phyloP scores from a whole-genome alignment of 1,139 yeast species.

The Geotrichum phurueaensis region DNA sequence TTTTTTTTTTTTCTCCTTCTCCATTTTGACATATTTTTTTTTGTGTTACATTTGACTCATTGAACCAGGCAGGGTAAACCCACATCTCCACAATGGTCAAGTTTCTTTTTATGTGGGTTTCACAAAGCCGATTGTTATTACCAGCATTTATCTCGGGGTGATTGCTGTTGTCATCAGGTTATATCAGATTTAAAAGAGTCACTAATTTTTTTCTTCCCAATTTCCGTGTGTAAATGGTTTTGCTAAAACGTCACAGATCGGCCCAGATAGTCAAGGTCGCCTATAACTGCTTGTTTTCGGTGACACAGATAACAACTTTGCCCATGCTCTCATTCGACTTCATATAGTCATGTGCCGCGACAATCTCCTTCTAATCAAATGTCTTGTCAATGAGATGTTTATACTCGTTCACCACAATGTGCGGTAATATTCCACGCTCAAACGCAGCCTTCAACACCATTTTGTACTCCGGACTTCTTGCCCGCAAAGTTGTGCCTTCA shows the following conservation, averaged over 20 bases:
- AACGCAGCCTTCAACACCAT: conserved; percentile 26
- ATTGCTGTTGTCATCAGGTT: no score
- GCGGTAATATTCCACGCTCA: conserved; percentile 27
- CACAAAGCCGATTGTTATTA: neutral
- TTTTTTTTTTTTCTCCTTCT: neutral
- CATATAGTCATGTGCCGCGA: no score
- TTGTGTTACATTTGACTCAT: neutral
- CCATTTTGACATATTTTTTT: neutral
- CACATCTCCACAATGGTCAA: neutral
- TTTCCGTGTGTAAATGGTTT: no score
- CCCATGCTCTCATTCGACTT: no score
- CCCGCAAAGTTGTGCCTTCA: conserved; percentile 33
- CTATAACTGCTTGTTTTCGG: no score
- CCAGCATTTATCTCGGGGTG: no score
- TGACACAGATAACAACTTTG: no score
- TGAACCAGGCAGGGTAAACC: neutral
- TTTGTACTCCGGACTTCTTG: conserved; percentile 29
- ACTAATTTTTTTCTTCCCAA: no score
- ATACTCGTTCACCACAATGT: conserved; percentile 26
- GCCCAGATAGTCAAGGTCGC: no score
- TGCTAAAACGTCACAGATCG: no score
- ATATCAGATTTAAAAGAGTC: no score
- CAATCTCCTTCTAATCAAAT: no score
- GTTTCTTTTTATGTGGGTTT: neutral
- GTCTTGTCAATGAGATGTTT: conserved; percentile 12